Base-by-base conservation (phyloP, 78 protist species). In the Diacronema lutheri region DNA sequence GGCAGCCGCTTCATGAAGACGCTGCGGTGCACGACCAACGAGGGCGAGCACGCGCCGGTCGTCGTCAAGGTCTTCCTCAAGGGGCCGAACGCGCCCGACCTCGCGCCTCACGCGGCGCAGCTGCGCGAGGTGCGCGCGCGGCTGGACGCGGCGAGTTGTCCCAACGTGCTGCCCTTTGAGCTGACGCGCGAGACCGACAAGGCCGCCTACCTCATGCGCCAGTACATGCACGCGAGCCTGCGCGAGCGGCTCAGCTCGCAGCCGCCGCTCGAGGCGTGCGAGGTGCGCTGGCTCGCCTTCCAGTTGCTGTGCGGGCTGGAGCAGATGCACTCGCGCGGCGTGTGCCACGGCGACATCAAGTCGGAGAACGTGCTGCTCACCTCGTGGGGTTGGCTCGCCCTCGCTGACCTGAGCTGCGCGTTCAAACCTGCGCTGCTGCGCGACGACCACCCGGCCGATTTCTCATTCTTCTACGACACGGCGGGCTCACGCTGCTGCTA, bases 381-480 rank as follows among this genome's bases (percentile, higher is more conserved):
- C 14, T 88, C 93, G 26, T 88, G 89, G 81, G 61, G 85, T 64
- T 93, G 95, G 98, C 80, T 95, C 13, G 56, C 23, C 31, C 60
- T 40, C 57, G 16, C 56, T 1, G 50, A 40, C 19, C 68, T 57
- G 20, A 56, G 26, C 50, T 4, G 23, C 13, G 26, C 40, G 46
- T 50, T 46, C 72, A 77, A 94, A 74, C 96, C 95, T 3, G 71
- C 92, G 0, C 60, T 85, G 58, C 88, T 93, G 10, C 87, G 64
- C 5, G 58, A 86, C 79, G 91, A 96, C 92, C 90, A 95, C 76
- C 97, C 98, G 0, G 90, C 95, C 4, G 95, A 94, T 74, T 95
- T 93, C 68, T 87, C 94, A 7, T 96, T 68, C 88, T 96, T 91
- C 80, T 96, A 95, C 69, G 95, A 96, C 88, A 86, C 91, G 1